Base-by-base conservation (phyloP, 345 rosid genomes). In the Hirschfeldia incana region DNA sequence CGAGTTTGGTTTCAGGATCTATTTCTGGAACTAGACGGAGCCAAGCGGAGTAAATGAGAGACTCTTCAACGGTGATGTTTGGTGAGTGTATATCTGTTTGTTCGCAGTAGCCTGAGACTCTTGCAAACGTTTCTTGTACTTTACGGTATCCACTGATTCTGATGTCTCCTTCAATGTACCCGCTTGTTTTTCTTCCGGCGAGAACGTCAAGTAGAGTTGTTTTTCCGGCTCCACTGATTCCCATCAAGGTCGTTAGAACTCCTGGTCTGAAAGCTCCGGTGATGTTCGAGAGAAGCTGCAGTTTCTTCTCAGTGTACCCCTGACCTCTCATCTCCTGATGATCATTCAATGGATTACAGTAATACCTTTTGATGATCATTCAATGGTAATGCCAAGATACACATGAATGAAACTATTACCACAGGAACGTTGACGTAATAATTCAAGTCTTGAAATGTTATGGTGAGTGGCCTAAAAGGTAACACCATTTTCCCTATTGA, bases 171-270 rank as follows among this genome's bases (percentile, higher is more conserved):
- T 87, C 94, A 0, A 86, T 83, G 78, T 76, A 82, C 60, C 98
- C 97, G 4, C 82, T 85, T 26, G 95, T 91, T 86, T 93, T 93
- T 82, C 97, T 87, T 72, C 98, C 98, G 0, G 90, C 85, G 0
- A 93, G 91, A 78, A 93, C 97, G 75, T 94, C 97, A 36, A 94
- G 83, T 21, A 94, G 86, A 51, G 97, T 94, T 8, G 97, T 90
- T 75, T 94, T 94, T 8, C 97, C 97, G 11, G 98, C 98, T 67
- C 98, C 98, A 46, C 91, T 92, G 21, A 88, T 88, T 13, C 98
- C 94, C 97, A 94, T 94, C 78, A 94, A 70, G n/a, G 93, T 92
- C 4, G 96, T 89, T 27, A 92, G 88, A 80, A 92, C 80, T 1
- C 97, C 96, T 2, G 98, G 96, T 44, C 90, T 85, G 72, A 90